A percentile compares a stretch with the other conserved stretches of the same genome.
These are phyloP conservation scores for Myriosclerotinia duriaeana DNA, from an alignment of 2,329 filamentous ascomycete species.

Conservation along the genomic window DNA sequence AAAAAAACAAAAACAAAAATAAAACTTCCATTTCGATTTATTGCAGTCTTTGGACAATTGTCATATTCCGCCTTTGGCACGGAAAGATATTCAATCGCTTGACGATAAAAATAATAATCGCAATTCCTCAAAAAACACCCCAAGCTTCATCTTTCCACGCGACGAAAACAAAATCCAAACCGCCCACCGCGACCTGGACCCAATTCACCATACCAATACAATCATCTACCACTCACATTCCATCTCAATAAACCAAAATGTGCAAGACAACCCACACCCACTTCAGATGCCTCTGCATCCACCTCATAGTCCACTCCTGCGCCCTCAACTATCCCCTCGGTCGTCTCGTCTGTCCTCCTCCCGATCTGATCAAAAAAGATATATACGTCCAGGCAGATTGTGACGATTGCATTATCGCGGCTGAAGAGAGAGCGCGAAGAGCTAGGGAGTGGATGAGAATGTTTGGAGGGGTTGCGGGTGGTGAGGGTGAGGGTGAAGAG, in stretches of 20 bases:
- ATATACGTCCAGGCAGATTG: conserved; percentile 7
- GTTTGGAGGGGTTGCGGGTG: too few relatives aligned
- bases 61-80: too few relatives aligned
- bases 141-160: background rate
- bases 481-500: background rate
- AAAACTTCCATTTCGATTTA: too few relatives aligned
- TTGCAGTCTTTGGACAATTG: too few relatives aligned
- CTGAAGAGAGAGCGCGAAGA: background rate
- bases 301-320: conserved; percentile 1
- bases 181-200: background rate
- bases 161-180: too few relatives aligned
- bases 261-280: conserved; percentile 14
- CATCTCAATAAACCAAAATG: background rate
- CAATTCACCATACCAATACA: background rate
- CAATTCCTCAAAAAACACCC: background rate
- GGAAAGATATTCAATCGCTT: too few relatives aligned
- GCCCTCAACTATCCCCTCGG: background rate
- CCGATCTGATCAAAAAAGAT: background rate
- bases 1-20: too few relatives aligned
- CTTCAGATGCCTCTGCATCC: background rate
- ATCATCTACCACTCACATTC: background rate
- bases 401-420: background rate
- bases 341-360: conserved; percentile 2
- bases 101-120: too few relatives aligned
- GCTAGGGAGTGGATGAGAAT: background rate